Evolutionary conservation across 2,329 filamentous ascomycete species (phyloP).

Genomic region (Fusarium sp.): DNA sequence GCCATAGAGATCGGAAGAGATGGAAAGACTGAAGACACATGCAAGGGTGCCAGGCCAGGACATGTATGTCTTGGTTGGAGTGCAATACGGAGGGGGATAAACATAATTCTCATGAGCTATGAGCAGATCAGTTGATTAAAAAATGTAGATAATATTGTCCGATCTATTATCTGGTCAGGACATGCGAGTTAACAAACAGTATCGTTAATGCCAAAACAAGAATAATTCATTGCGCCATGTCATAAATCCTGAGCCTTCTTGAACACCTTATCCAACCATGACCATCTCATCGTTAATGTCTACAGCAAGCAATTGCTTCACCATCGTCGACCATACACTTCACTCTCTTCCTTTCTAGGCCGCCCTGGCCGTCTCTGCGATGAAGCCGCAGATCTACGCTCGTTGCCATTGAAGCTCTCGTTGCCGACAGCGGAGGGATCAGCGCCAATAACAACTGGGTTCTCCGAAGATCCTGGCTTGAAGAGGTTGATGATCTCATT

Average conservation of each 20-base stretch:
- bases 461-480: conserved; percentile 64
- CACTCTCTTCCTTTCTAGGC: conserved; percentile 33
- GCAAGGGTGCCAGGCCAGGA: no score
- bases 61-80: neutral
- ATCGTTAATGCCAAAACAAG: neutral
- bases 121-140: neutral
- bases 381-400: conserved; percentile 37
- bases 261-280: conserved; percentile 3
- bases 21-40: neutral
- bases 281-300: neutral
- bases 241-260: conserved; percentile 2
- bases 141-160: neutral
- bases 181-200: neutral
- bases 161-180: neutral
- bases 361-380: conserved; percentile 42
- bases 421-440: conserved; percentile 26
- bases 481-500: conserved; percentile 95
- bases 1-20: neutral
- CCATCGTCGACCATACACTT: conserved; percentile 33
- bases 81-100: neutral
- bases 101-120: neutral
- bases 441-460: conserved; percentile 26
- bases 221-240: conserved; percentile 1
- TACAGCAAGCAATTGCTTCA: conserved; percentile 3
- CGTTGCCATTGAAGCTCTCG: conserved; percentile 23